These are phyloP conservation scores for Calonectria multiphialidica DNA, from an alignment of 2,329 filamentous ascomycete species.

Conservation along the genomic window DNA sequence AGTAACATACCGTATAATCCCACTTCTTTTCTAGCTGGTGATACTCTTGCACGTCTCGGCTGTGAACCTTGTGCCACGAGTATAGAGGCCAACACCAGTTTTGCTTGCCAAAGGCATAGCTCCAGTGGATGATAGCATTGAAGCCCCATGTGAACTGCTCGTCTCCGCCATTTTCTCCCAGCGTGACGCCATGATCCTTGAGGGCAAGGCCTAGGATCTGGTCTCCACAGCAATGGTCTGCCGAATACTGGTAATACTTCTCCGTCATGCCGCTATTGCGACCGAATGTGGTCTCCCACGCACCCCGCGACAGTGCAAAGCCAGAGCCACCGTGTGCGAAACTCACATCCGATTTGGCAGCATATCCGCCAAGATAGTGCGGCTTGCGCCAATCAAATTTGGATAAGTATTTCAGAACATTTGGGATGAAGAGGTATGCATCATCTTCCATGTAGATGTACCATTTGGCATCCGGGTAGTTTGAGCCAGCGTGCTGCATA, in stretches of 20 bases:
- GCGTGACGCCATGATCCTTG: conserved; percentile 33
- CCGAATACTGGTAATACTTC: conserved; percentile 38
- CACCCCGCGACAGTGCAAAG: conserved; percentile 39
- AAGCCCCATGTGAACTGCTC: conserved; percentile 42
- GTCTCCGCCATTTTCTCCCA: conserved; percentile 42
- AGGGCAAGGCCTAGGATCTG: conserved; percentile 39
- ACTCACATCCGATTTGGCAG: conserved; percentile 37
- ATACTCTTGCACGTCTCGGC: conserved; percentile 38
- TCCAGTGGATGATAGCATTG: conserved; percentile 41
- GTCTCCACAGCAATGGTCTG: conserved; percentile 42
- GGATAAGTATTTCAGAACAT: conserved; percentile 31
- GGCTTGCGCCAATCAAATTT: conserved; percentile 33
- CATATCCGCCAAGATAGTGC: conserved; percentile 41
- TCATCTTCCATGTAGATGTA: conserved; percentile 45
- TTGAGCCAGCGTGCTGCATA: conserved; percentile 38
- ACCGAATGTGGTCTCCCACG: conserved; percentile 40
- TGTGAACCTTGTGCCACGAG: conserved; percentile 43
- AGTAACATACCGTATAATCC: conserved; percentile 33
- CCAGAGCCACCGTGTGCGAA: conserved; percentile 42
- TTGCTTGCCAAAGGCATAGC: conserved; percentile 33
- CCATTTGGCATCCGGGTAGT: conserved; percentile 41
- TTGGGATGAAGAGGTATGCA: conserved; percentile 40
- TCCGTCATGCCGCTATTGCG: conserved; percentile 29
- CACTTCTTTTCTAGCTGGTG: conserved; percentile 37
- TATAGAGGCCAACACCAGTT: conserved; percentile 42